Conservation (phyloP, 208 protist genomes). For the Acanthamoeba triangularis region DNA sequence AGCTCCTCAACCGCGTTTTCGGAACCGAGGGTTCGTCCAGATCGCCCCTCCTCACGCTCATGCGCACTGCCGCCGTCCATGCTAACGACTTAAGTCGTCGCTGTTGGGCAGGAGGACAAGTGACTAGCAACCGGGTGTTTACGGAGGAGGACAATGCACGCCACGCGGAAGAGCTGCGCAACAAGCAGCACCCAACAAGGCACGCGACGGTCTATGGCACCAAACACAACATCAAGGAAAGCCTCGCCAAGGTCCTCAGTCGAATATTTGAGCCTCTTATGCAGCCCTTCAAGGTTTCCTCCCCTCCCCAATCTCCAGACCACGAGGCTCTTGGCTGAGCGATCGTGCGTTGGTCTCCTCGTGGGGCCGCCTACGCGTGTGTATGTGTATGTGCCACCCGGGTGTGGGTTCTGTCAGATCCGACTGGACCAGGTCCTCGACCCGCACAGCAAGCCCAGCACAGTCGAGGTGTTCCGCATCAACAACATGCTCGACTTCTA, state of each 20-base stretch:
- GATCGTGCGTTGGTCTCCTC: background rate
- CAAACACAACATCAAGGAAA: slow-evolving; percentile 23
- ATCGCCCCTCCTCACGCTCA: background rate
- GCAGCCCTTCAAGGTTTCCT: slow-evolving; percentile 73
- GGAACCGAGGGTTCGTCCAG: background rate
- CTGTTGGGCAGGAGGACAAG: background rate
- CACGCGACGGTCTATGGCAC: background rate
- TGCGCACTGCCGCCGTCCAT: background rate
- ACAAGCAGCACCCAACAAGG: background rate
- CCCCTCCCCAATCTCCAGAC: background rate
- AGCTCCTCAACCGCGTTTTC: slow-evolving; percentile 47
- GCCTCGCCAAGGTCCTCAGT: slow-evolving; percentile 73
- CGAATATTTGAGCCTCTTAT: slow-evolving; percentile 78
- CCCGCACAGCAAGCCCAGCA: slow-evolving; percentile 71
- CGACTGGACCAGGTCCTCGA: slow-evolving; percentile 81
- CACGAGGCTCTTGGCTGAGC: background rate
- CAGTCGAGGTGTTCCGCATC: slow-evolving; percentile 78
- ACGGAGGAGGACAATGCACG: background rate
- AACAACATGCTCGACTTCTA: slow-evolving; percentile 83
- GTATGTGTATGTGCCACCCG: background rate
- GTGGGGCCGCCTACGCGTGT: background rate
- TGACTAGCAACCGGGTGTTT: background rate
- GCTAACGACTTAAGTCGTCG: background rate
- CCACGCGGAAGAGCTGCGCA: background rate
- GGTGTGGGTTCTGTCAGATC: background rate